Evolutionary conservation across 345 rosid genomes (phyloP).

Genomic region (Hibiscus trionum): DNA sequence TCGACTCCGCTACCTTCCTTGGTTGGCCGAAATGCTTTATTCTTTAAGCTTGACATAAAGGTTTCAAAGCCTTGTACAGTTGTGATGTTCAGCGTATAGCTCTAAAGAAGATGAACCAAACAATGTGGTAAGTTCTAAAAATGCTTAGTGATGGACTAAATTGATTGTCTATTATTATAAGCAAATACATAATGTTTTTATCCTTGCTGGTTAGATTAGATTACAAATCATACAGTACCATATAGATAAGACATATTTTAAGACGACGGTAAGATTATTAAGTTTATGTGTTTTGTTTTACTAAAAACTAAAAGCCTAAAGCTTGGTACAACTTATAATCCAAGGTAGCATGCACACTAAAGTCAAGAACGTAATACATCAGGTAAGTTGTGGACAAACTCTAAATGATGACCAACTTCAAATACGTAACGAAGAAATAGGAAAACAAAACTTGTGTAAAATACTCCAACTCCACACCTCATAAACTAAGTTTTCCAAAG

Average conservation of each 20-base stretch:
- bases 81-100: slow-evolving; percentile 86
- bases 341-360: background rate
- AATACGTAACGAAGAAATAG: background rate
- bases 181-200: background rate
- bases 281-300: background rate
- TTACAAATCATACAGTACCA: background rate
- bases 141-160: background rate
- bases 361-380: background rate
- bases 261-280: background rate
- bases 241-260: background rate
- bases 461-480: background rate
- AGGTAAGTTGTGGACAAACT: background rate
- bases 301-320: background rate
- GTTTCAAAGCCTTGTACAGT: slow-evolving; percentile 92
- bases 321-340: background rate
- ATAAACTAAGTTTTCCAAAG: background rate
- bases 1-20: slow-evolving; percentile 85
- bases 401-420: background rate
- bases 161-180: background rate
- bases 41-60: slow-evolving; percentile 66
- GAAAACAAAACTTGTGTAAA: background rate
- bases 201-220: background rate
- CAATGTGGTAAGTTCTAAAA: background rate
- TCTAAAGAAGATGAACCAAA: slow-evolving; percentile 32
- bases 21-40: slow-evolving; percentile 52